Percentiles rank a stretch among this genome's conserved stretches.
Evolutionary conservation across 2,329 filamentous ascomycete species (phyloP).

Genomic region (Knoxdaviesia proteae): DNA sequence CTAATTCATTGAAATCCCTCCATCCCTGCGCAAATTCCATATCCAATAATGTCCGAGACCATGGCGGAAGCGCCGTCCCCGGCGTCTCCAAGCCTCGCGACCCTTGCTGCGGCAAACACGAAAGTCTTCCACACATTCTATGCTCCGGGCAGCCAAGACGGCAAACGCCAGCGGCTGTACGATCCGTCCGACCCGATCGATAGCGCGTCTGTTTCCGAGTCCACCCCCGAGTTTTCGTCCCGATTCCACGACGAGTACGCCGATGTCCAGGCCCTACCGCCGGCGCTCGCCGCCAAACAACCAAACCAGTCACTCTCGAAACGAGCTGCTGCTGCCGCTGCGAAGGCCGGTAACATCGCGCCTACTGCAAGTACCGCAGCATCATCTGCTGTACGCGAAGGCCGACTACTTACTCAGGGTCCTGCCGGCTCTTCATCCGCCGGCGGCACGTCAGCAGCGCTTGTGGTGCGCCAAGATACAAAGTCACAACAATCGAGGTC

Average conservation of each 20-base stretch:
- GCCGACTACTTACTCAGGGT: constrained; percentile 8
- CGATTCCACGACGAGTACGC: constrained; percentile 58
- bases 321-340: not conserved
- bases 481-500: not conserved
- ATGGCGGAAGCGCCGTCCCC: constrained; percentile 2
- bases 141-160: constrained; percentile 5
- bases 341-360: constrained; percentile 13
- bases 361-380: too few relatives aligned
- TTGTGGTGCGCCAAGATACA: not conserved
- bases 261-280: constrained; percentile 55
- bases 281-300: constrained; percentile 60
- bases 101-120: constrained; percentile 4
- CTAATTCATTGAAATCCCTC: too few relatives aligned
- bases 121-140: constrained; percentile 4
- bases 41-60: not conserved
- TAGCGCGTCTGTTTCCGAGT: not conserved
- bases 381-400: too few relatives aligned
- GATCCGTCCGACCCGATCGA: constrained; percentile 9
- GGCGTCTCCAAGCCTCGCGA: constrained; percentile 2
- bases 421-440: constrained; percentile 16
- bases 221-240: constrained; percentile 14
- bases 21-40: too few relatives aligned
- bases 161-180: constrained; percentile 19
- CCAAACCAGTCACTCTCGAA: constrained; percentile 17
- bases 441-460: constrained; percentile 15